Base-by-base conservation (phyloP, 208 protist species). In the Kentomonas sorsogonicus region DNA sequence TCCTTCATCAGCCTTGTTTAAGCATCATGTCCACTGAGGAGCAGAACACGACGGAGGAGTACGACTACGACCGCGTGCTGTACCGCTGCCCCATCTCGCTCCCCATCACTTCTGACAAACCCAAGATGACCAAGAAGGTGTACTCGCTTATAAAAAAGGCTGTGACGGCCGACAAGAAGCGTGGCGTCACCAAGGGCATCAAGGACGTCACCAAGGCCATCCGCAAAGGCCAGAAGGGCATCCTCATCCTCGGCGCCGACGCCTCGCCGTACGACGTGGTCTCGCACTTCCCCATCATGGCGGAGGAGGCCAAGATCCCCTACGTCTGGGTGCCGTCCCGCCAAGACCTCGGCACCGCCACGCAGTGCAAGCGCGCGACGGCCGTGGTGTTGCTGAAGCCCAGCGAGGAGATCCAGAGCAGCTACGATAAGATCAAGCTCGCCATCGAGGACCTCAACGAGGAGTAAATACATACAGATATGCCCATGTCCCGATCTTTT, bases 111-210 rank as follows among this genome's bases (percentile, higher is more conserved):
- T 89, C 86, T 3, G 91, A 95, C 52, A 92, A 92, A 66, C 85
- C 91, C 23, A 97, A 97, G 70, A 93, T 97, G 87, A 97, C 91
- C 10, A 96, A 96, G 69, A 97, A 97, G 78, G 73, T 97, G 31
- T 95, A 96, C 69, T 93, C 83, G 4, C 80, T 97, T 33, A 85
- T 97, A 47, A 95, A 93, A 66, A 95, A 96, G 65, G 79, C 87
- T 2, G 86, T 94, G 45, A 87, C 75, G 15, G 73, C 66, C 13
- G 93, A 93, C 73, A 96, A 95, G 77, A 95, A 94, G 60, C 89
- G 83, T 59, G 83, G 82, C 26, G 87, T 96, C 36, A 61, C 94
- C 18, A 94, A 95, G 69, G 91, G 91, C 51, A 96, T 97, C 46
- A 97, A 97, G 71, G 91, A 97, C 46, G 91, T 96, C 9, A 95